phyloP scores from a whole-genome alignment of 1,139 yeast genomes.

The Blastobotrys serpentis region DNA sequence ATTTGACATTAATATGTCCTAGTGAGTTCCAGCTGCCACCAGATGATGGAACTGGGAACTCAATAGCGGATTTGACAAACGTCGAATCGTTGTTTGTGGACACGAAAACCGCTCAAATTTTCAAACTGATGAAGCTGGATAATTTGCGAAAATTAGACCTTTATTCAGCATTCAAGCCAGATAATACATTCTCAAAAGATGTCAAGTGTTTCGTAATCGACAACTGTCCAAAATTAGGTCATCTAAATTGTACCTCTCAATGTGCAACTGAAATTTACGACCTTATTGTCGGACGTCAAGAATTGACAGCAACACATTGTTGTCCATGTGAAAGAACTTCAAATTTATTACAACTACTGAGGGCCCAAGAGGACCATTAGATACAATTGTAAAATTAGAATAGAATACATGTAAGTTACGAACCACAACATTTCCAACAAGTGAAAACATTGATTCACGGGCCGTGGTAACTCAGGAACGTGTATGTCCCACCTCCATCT shows the following conservation, averaged over 20 bases:
- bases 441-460: constrained; percentile 5
- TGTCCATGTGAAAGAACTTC: background rate
- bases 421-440: constrained; percentile 4
- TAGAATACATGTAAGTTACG: constrained; percentile 4
- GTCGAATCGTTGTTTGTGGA: constrained; percentile 1
- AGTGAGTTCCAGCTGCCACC: constrained; percentile 1
- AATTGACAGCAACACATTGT: background rate
- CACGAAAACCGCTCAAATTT: constrained; percentile 6
- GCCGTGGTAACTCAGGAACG: constrained; percentile 11
- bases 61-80: background rate
- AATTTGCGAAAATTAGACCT: constrained; percentile 1
- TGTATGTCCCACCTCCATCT: constrained; percentile 3
- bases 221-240: background rate
- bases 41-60: background rate
- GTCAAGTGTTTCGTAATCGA: background rate
- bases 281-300: background rate
- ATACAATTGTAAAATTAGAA: too few species aligned
- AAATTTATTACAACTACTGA: background rate
- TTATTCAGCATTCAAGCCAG: constrained; percentile 6
- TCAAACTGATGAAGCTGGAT: background rate
- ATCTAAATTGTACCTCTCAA: background rate
- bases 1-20: constrained; percentile 3
- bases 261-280: constrained; percentile 5
- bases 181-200: background rate
- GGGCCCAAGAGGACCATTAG: background rate